Base-by-base conservation (phyloP, 2,329 filamentous ascomycete species). In the Epichloe amarillans region DNA sequence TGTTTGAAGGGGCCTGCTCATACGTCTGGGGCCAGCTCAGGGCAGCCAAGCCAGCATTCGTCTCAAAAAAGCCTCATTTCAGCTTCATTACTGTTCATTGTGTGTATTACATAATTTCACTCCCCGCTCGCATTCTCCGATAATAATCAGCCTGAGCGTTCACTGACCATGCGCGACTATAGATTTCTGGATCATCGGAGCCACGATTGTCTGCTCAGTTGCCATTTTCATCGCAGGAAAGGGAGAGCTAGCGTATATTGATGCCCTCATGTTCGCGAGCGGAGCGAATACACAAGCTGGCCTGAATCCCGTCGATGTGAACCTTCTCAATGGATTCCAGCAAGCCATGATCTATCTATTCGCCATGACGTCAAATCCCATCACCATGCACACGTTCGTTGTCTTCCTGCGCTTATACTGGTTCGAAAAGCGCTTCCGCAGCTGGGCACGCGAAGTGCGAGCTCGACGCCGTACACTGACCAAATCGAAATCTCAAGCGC, bases 351-450 rank as follows among this genome's bases (percentile, higher is more conserved):
- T 94, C 26, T 89, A 84, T 59, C 60, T 89, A 6, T 73, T 87
- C 40, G 73, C 84, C 4, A 83, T 88, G 73, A 59, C 88, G 12
- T 82, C 84, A 26, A 95, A 88, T 47, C 89, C 89, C 0, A 93
- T 95, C 54, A 83, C 86, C 45, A 83, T 95, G 59, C 82, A 95
- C 62, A 80, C 86, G 2, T 85, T 80, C 43, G 88, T 98, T 43
- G 93, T 98, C 7, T 91, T 95, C 59, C 76, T 97, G 14, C 85
- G 93, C 26, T 73, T 98, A 2, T 96, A 95, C 68, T 98, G 91
- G 91, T 98, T 98, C 64, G 90, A 98, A 68, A 95, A 94, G 67
- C 81, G 90, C 7, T 97, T 98, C 63, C 86, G 95, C 63, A 77
- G 86, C 59, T 79, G 95, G 56, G 89, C 86, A 14, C 76, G 75